phyloP scores from a whole-genome alignment of 148 eudicot genomes.

The Chenopodium formosanum region DNA sequence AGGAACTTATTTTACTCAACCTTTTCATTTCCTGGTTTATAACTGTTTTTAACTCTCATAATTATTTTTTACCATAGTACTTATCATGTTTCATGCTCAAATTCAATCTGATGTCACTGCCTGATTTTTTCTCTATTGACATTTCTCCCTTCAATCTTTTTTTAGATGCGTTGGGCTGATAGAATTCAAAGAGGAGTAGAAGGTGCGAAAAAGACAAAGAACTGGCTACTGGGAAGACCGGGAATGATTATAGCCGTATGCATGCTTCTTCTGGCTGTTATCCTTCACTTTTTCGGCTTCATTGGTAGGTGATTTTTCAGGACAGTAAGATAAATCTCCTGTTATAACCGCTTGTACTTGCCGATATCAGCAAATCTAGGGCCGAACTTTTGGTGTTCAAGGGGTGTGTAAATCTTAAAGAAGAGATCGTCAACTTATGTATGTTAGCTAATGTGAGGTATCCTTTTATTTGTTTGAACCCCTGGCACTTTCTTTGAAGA shows the following conservation, averaged over 20 bases:
- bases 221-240: conserved; percentile 81
- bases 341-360: not conserved
- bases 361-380: not conserved
- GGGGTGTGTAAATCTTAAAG: conserved; percentile 24
- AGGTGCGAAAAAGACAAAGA: conserved; percentile 77
- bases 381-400: not conserved
- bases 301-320: conserved; percentile 49
- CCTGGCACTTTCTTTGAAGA: not conserved
- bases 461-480: conserved; percentile 27
- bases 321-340: not conserved
- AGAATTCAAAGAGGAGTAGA: conserved; percentile 79
- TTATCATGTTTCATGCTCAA: not conserved
- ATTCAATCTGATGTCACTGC: not conserved
- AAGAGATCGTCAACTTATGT: conserved; percentile 8
- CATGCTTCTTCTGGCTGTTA: conserved; percentile 71
- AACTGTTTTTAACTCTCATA: not conserved
- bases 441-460: conserved; percentile 17
- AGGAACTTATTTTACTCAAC: not conserved
- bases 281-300: conserved; percentile 83
- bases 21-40: not conserved
- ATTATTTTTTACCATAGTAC: not conserved
- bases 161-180: conserved; percentile 97
- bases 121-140: not conserved
- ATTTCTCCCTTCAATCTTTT: conserved; percentile 2
- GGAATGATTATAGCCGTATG: conserved; percentile 81